A percentile compares a stretch with the other conserved stretches of the same genome.
These are phyloP conservation scores for Suillus placidus DNA, from an alignment of 768 basidiomycete species.

Conservation along the genomic window DNA sequence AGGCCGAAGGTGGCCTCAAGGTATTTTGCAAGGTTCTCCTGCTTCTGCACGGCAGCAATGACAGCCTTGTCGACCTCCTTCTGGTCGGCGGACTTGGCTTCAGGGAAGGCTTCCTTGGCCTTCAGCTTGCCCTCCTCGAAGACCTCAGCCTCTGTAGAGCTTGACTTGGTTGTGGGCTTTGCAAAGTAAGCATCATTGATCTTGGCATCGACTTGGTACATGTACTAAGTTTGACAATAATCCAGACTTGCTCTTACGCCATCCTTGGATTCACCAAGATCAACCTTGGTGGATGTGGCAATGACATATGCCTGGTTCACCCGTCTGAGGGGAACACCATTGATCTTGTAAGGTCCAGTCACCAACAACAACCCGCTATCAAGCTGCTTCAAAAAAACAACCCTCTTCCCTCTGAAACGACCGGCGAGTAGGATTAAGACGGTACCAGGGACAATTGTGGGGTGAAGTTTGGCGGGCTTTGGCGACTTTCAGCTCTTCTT, in stretches of 20 bases:
- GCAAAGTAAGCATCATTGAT: slow-evolving; percentile 94
- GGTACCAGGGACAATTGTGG: slow-evolving; percentile 90
- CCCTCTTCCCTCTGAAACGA: slow-evolving; percentile 97
- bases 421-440: slow-evolving; percentile 96
- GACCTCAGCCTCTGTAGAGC: slow-evolving; percentile 95
- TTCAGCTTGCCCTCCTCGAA: slow-evolving; percentile 93
- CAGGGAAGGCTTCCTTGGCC: slow-evolving; percentile 83
- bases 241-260: background rate
- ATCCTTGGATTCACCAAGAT: slow-evolving; percentile 71
- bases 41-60: slow-evolving; percentile 85
- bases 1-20: slow-evolving; percentile 91
- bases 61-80: slow-evolving; percentile 83
- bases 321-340: slow-evolving; percentile 96
- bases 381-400: slow-evolving; percentile 97
- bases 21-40: slow-evolving; percentile 90
- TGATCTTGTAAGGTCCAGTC: slow-evolving; percentile 96
- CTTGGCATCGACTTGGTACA: slow-evolving; percentile 75
- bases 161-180: slow-evolving; percentile 71
- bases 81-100: slow-evolving; percentile 88
- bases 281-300: slow-evolving; percentile 93
- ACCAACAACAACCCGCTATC: slow-evolving; percentile 90
- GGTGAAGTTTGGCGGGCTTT: slow-evolving; percentile 77
- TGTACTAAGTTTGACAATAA: slow-evolving; percentile 6
- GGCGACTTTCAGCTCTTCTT: slow-evolving; percentile 91
- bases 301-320: slow-evolving; percentile 99